Evolutionary conservation across 345 rosid species (phyloP), one percentile per base, ranked within the genome.

Genomic region (Melaleuca alternifolia): DNA sequence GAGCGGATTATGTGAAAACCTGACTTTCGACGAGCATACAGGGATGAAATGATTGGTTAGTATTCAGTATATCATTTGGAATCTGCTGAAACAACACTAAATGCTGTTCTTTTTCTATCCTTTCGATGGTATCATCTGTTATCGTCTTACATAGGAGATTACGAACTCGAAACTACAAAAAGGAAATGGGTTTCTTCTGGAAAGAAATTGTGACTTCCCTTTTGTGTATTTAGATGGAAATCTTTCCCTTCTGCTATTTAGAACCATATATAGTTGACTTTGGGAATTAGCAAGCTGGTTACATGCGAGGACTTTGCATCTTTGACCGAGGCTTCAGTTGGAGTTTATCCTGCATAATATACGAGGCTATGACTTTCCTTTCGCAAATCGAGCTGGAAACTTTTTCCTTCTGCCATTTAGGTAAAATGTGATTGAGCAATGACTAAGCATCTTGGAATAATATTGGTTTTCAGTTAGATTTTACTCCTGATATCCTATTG

Each of bases 1-100:
- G 92, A 86, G 87, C 90, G 90, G 98, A 94, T 89, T 94, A 91
- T 61, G 93, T 96, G 52, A 94, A 93, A 90, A 86, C 93, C 88
- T 92, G 88, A 90, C 86, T 37, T 18, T 71, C 48, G 44, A 71
- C 13, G 7, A 71, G 81, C 26, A 10, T 18, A 37, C 81, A 18
- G 81, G 81, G 24, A 77, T 85, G 79, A 61, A 53, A 61, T 44
- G 23, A 26, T 28, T 46, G 53, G 76, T 56, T 50, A 71, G 81
- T 71, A 71, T 18, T 37, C 23, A 71, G 11, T 33, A 37, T 18
- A 26, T 71, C 81, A 37, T 71, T 71, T 9, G 8, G 37, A 71
- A 48, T 18, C 48, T 71, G 79, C 23, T 18, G 46, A 33, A 33
- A 71, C 79, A 18, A 37, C 81, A 18, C 7, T 71, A 71, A 41